phyloP scores from a whole-genome alignment of 2,329 filamentous ascomycete species.

The Colletotrichum theobromicola region DNA sequence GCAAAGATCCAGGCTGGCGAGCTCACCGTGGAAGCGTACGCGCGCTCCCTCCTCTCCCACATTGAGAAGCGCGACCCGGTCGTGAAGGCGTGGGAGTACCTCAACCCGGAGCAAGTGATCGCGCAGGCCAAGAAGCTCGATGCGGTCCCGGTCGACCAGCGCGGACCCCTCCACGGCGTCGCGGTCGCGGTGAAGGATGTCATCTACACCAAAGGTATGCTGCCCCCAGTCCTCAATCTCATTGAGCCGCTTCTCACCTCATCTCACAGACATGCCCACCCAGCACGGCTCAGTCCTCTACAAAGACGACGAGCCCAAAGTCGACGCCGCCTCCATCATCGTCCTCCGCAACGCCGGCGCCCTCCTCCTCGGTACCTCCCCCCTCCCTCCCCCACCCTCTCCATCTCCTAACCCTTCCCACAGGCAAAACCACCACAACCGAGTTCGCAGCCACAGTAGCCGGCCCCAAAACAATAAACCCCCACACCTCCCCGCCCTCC shows the following conservation, averaged over 20 bases:
- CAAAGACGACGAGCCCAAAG: slow-evolving; percentile 41
- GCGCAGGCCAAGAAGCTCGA: slow-evolving; percentile 56
- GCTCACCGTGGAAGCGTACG: slow-evolving; percentile 55
- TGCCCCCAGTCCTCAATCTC: no score
- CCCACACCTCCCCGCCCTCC: slow-evolving; percentile 47
- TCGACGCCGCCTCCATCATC: slow-evolving; percentile 58
- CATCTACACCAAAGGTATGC: slow-evolving; percentile 57
- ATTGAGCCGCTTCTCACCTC: background rate
- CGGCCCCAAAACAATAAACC: slow-evolving; percentile 63
- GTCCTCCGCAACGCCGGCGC: slow-evolving; percentile 60
- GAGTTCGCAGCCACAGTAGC: slow-evolving; percentile 65
- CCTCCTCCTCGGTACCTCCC: slow-evolving; percentile 53
- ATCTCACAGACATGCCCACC: slow-evolving; percentile 58
- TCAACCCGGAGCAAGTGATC: slow-evolving; percentile 51
- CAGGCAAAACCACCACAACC: slow-evolving; percentile 57
- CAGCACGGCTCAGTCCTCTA: slow-evolving; percentile 62
- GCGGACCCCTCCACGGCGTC: slow-evolving; percentile 63
- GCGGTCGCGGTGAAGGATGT: slow-evolving; percentile 66
- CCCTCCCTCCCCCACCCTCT: background rate
- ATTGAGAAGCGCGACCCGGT: slow-evolving; percentile 47
- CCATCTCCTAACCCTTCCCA: no score
- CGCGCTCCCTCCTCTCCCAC: slow-evolving; percentile 48
- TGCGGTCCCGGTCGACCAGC: slow-evolving; percentile 45
- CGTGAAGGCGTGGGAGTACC: slow-evolving; percentile 56
- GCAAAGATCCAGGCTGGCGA: slow-evolving; percentile 40